Evolutionary conservation across 164 flowering plant genomes (phyloP), one percentile per base, ranked within the genome.

Genomic region (Kalanchoe fedtschenkoi): DNA sequence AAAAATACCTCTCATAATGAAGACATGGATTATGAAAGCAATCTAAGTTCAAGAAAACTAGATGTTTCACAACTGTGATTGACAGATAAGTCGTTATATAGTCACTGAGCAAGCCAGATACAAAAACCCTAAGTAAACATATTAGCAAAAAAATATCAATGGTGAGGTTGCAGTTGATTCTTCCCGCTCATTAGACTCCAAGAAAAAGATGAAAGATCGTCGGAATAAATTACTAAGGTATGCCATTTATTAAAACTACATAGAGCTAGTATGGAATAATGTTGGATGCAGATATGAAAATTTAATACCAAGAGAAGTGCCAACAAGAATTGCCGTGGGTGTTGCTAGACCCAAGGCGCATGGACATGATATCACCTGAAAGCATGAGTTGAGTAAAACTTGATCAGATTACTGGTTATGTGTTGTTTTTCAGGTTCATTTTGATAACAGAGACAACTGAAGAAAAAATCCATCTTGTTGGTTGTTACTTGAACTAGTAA

Each of bases 281-380:
- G 6, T 8, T 51, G 56, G 32, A 51, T 26, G 30, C 13, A 29
- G 56, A 26, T 51, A 51, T 51, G 32, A 47, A 47, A 51, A 67
- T 54, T 28, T 17, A 35, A n/a, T 85, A 91, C 98, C 98, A 47
- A 86, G 87, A 56, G 98, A 88, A 46, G 98, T 89, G 70, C 98
- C 98, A 34, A 92, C 93, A 55, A 92, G 73, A 62, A 92, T 89
- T 58, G 98, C 96, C 19, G 96, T 89, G 32, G 96, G 98, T 63
- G 98, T 92, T 64, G 98, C 98, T 70, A 92, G 98, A 42, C 98
- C 98, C 68, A 92, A 68, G 33, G 98, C 96, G 74, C 96, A 89
- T 24, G 98, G 98, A 71, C 96, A 89, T 35, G 98, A 92, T 65
- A 92, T 96, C n/a, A 89, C 98, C 96, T 92, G 86, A 34, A 66